A percentile compares a stretch with the other conserved stretches of the same genome.
These are phyloP conservation scores for Epichloe gansuensis DNA, from an alignment of 2,329 filamentous ascomycete genomes.

Conservation along the genomic window DNA sequence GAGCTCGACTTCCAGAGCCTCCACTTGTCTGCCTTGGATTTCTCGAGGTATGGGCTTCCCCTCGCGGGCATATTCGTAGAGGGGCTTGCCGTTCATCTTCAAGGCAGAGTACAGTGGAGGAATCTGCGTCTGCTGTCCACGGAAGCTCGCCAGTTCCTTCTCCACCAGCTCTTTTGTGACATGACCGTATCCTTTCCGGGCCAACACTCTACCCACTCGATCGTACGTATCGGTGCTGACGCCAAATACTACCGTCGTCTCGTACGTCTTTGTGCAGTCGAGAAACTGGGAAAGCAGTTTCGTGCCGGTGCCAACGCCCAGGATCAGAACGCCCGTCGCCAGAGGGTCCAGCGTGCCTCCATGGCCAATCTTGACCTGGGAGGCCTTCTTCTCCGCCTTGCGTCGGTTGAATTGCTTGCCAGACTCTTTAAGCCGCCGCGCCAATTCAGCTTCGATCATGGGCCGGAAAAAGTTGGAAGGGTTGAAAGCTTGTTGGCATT, in stretches of 20 bases:
- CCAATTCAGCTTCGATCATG: slow-evolving; percentile 53
- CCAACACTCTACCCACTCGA: slow-evolving; percentile 68
- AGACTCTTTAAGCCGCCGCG: slow-evolving; percentile 41
- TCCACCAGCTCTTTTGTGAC: slow-evolving; percentile 70
- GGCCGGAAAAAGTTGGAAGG: slow-evolving; percentile 68
- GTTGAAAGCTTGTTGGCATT: slow-evolving; percentile 75
- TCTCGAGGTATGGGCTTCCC: slow-evolving; percentile 76
- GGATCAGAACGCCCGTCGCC: slow-evolving; percentile 82
- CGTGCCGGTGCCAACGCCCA: slow-evolving; percentile 78
- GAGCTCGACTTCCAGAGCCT: slow-evolving; percentile 65
- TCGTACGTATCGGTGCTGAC: slow-evolving; percentile 91
- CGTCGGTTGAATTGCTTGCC: slow-evolving; percentile 48
- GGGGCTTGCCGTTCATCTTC: slow-evolving; percentile 82
- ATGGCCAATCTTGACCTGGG: slow-evolving; percentile 86
- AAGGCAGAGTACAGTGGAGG: slow-evolving; percentile 89
- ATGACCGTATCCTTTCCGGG: slow-evolving; percentile 62
- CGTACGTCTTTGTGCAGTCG: slow-evolving; percentile 84
- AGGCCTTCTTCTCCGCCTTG: slow-evolving; percentile 39
- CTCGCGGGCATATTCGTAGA: slow-evolving; percentile 92
- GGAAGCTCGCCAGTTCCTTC: slow-evolving; percentile 59
- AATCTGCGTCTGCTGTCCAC: slow-evolving; percentile 75
- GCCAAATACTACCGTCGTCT: slow-evolving; percentile 79
- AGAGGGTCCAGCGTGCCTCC: slow-evolving; percentile 91
- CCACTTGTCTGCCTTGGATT: slow-evolving; percentile 68
- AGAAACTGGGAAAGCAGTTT: slow-evolving; percentile 71